A percentile compares a stretch with the other conserved stretches of the same genome.
These are phyloP conservation scores for Aspergillus kassunensis DNA, from an alignment of 495 filamentous ascomycete genomes.

Conservation along the genomic window DNA sequence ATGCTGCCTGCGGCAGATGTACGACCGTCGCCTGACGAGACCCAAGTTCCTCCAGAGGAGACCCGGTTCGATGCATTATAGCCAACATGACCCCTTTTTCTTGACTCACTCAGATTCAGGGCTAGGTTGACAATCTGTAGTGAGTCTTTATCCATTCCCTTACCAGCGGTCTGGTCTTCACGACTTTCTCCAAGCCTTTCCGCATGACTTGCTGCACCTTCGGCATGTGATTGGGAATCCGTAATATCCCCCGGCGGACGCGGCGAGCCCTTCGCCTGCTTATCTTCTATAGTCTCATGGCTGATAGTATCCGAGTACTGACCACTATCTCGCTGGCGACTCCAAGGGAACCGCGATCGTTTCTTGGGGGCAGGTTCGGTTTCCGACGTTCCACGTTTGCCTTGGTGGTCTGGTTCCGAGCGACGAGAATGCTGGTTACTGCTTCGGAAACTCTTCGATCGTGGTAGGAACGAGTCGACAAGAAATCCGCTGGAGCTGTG, in stretches of 20 bases:
- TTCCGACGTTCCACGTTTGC: conserved; percentile 33
- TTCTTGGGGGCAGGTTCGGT: conserved; percentile 35
- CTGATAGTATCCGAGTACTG: conserved; percentile 17
- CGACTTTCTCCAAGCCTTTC: background rate
- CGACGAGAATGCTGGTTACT: conserved; percentile 24
- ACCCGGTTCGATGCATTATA: conserved; percentile 21
- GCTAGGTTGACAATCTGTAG: conserved; percentile 88
- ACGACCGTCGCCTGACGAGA: conserved; percentile 38
- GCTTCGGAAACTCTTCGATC: conserved; percentile 25
- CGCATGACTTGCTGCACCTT: conserved; percentile 5
- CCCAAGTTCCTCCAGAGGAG: conserved; percentile 46
- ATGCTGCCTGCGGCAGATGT: conserved; percentile 16
- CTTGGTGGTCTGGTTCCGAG: conserved; percentile 24
- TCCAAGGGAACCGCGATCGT: conserved; percentile 38
- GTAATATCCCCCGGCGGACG: background rate
- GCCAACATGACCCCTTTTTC: conserved; percentile 49
- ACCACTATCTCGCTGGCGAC: conserved; percentile 29
- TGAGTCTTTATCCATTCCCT: conserved; percentile 64
- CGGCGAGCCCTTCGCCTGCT: background rate
- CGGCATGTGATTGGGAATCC: conserved; percentile 9
- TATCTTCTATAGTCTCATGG: conserved; percentile 2
- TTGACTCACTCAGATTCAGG: conserved; percentile 79
- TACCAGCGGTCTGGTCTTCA: conserved; percentile 12
- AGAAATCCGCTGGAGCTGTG: conserved; percentile 45
- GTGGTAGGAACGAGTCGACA: conserved; percentile 36